These are phyloP conservation scores for Chaetomium sp. DNA, from an alignment of 2,329 filamentous ascomycete genomes.

Conservation along the genomic window DNA sequence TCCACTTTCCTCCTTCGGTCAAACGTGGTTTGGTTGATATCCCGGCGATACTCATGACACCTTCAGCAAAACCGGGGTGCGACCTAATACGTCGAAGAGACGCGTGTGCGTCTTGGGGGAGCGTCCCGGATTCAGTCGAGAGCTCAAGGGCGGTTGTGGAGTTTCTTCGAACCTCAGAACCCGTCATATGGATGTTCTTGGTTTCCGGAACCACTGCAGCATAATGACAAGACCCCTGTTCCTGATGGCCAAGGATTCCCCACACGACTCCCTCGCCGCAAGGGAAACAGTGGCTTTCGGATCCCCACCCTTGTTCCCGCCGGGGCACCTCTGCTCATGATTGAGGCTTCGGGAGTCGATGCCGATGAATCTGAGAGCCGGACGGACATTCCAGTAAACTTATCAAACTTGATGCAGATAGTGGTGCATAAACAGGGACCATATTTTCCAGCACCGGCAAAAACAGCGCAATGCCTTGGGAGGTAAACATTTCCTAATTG, in stretches of 20 bases:
- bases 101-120: not conserved
- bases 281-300: not conserved
- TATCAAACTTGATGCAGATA: slow-evolving; percentile 9
- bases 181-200: not conserved
- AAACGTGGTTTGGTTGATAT: slow-evolving; percentile 10
- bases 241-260: not conserved
- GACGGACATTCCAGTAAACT: not conserved
- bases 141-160: not conserved
- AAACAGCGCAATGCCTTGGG: slow-evolving; percentile 25
- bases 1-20: slow-evolving; percentile 10
- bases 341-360: slow-evolving; percentile 7
- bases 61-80: not conserved
- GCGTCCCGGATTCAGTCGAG: not conserved
- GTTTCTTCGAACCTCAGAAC: not conserved
- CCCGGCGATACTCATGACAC: not conserved
- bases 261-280: not conserved
- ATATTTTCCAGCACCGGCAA: slow-evolving; percentile 29
- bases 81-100: not conserved
- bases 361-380: not conserved
- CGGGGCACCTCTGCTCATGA: slow-evolving; percentile 5
- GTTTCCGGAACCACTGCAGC: not conserved
- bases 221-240: not conserved
- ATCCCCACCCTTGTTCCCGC: slow-evolving; percentile 5
- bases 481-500: slow-evolving; percentile 11
- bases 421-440: slow-evolving; percentile 25